phyloP scores from a whole-genome alignment of 2,329 filamentous ascomycete species.

The Scytalidium lignicola region DNA sequence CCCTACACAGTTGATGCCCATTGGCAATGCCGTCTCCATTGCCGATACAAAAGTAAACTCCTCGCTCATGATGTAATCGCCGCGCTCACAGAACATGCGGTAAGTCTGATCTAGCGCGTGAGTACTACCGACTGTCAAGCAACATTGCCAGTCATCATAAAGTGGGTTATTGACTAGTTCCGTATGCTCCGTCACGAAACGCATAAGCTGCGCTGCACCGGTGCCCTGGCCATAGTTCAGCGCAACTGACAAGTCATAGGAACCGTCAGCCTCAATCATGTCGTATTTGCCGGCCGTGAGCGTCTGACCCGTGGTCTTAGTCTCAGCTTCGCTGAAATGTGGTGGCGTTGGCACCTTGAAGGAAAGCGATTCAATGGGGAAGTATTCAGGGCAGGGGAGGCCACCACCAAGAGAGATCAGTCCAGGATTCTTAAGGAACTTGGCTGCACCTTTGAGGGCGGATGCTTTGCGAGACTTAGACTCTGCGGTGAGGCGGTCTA shows the following conservation, averaged over 20 bases:
- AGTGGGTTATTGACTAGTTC: conserved; percentile 84
- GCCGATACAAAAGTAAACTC: conserved; percentile 83
- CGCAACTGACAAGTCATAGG: conserved; percentile 74
- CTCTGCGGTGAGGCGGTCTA: conserved; percentile 56
- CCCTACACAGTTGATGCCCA: conserved; percentile 56
- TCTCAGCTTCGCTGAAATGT: conserved; percentile 66
- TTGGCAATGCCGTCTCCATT: conserved; percentile 57
- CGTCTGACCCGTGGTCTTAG: conserved; percentile 51
- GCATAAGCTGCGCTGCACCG: conserved; percentile 79
- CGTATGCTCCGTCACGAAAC: conserved; percentile 91
- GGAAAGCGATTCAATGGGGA: conserved; percentile 77
- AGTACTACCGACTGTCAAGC: conserved; percentile 80
- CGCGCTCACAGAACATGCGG: conserved; percentile 72
- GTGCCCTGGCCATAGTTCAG: conserved; percentile 91
- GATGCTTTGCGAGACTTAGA: conserved; percentile 56
- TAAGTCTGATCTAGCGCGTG: conserved; percentile 78
- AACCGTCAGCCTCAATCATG: conserved; percentile 50
- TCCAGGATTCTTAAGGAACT: conserved; percentile 70
- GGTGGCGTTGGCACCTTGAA: conserved; percentile 68
- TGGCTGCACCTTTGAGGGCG: conserved; percentile 78
- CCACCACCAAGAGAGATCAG: conserved; percentile 91
- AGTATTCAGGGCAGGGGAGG: conserved; percentile 82
- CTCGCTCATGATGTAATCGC: conserved; percentile 79
- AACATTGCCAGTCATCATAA: conserved; percentile 85
- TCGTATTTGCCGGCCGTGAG: conserved; percentile 80